Evolutionary conservation across 2,329 filamentous ascomycete genomes (phyloP).

Genomic region (Epichloe gansuensis): DNA sequence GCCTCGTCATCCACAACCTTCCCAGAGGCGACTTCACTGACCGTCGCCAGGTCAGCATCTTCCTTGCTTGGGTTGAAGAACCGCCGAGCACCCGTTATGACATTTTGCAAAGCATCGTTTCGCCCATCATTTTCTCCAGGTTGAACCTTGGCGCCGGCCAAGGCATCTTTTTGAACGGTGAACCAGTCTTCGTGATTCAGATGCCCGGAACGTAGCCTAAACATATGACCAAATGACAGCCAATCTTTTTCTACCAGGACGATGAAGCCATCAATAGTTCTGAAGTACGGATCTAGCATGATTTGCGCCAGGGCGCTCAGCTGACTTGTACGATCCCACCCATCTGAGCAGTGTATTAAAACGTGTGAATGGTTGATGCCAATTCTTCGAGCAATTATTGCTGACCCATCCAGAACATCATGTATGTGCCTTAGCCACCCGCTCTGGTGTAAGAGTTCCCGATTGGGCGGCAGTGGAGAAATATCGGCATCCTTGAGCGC

Average conservation of each 20-base stretch:
- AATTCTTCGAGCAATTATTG: slow-evolving; percentile 74
- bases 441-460: slow-evolving; percentile 69
- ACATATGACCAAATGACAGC: slow-evolving; percentile 97
- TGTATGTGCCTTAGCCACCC: slow-evolving; percentile 86
- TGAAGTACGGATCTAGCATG: slow-evolving; percentile 89
- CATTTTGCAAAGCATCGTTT: slow-evolving; percentile 72
- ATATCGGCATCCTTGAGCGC: slow-evolving; percentile 88
- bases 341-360: slow-evolving; percentile 94
- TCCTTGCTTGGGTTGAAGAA: slow-evolving; percentile 64
- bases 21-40: slow-evolving; percentile 26
- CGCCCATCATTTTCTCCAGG: slow-evolving; percentile 49
- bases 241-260: slow-evolving; percentile 94
- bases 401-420: slow-evolving; percentile 71
- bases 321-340: slow-evolving; percentile 95
- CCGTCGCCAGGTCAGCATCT: slow-evolving; percentile 47
- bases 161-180: slow-evolving; percentile 67
- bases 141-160: slow-evolving; percentile 50
- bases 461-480: slow-evolving; percentile 67
- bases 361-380: slow-evolving; percentile 91
- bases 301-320: slow-evolving; percentile 84
- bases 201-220: slow-evolving; percentile 80
- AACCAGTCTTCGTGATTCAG: slow-evolving; percentile 94
- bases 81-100: slow-evolving; percentile 76
- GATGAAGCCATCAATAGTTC: slow-evolving; percentile 89
- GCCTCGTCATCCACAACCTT: slow-evolving; percentile 44